A percentile compares a stretch with the other conserved stretches of the same genome.
Conservation (phyloP, 371 early-diverging fungal genomes). For the Parasitella parasitica region DNA sequence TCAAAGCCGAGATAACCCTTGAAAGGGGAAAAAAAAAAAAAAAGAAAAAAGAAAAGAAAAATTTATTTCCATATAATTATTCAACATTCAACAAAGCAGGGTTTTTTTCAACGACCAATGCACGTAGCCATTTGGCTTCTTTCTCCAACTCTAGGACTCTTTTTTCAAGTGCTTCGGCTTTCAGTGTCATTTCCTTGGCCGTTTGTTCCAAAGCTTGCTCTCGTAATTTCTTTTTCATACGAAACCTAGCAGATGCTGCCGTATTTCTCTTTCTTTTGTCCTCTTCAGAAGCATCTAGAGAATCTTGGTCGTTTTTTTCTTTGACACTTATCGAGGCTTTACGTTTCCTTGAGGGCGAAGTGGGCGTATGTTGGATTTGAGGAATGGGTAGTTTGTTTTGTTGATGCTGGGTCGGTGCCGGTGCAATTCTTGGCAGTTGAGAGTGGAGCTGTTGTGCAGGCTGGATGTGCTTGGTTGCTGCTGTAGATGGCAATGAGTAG, state of each 20-base stretch:
- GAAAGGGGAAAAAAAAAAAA: no score
- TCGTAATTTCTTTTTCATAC: slow-evolving; percentile 82
- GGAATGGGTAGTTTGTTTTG: background rate
- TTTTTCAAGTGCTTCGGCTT: slow-evolving; percentile 71
- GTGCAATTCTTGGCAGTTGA: slow-evolving; percentile 38
- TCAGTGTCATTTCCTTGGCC: slow-evolving; percentile 79
- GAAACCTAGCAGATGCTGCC: slow-evolving; percentile 91
- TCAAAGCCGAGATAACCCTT: no score
- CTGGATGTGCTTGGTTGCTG: background rate
- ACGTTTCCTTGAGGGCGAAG: slow-evolving; percentile 1
- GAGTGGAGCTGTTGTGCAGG: background rate
- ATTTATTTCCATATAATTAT: slow-evolving; percentile 1
- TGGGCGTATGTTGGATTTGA: background rate
- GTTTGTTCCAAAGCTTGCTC: slow-evolving; percentile 81
- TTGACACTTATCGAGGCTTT: background rate
- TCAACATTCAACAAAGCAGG: slow-evolving; percentile 20
- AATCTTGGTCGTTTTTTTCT: slow-evolving; percentile 8
- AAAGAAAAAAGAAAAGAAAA: background rate
- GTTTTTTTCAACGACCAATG: slow-evolving; percentile 83
- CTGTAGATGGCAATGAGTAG: background rate
- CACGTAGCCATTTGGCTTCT: slow-evolving; percentile 90
- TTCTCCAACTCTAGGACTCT: slow-evolving; percentile 82
- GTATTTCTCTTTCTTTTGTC: slow-evolving; percentile 92
- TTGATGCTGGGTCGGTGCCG: slow-evolving; percentile 25
- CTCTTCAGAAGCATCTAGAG: slow-evolving; percentile 49